These are phyloP conservation scores for Linaria vulgaris DNA, from an alignment of 257 asterid genomes.

Conservation along the genomic window DNA sequence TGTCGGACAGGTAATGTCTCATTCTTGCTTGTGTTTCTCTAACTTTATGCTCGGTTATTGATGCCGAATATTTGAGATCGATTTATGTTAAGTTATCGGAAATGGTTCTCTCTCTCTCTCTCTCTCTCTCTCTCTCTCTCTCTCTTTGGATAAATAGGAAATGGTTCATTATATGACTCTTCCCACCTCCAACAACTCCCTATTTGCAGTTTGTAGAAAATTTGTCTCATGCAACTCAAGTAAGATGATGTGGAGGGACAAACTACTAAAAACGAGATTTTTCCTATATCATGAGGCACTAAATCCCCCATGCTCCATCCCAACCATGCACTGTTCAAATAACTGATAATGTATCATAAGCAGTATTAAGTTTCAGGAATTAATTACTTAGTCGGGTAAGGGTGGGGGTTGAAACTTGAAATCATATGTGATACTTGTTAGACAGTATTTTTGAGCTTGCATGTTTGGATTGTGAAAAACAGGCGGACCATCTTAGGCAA, in stretches of 20 bases:
- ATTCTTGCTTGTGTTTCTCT: neutral
- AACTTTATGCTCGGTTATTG: neutral
- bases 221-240: neutral
- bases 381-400: too few relatives aligned
- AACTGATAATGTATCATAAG: neutral
- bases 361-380: neutral
- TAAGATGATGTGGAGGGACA: too few relatives aligned
- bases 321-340: neutral
- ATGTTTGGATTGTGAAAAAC: constrained; percentile 10
- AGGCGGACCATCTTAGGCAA: constrained; percentile 60
- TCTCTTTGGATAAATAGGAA: too few relatives aligned
- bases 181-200: neutral
- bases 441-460: neutral
- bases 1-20: constrained; percentile 64
- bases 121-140: too few relatives aligned
- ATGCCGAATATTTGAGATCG: neutral
- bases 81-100: neutral
- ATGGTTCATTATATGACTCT: neutral
- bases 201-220: neutral
- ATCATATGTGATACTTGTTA: neutral
- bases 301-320: neutral
- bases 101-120: too few relatives aligned
- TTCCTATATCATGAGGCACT: neutral
- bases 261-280: too few relatives aligned
- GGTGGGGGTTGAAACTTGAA: neutral